phyloP scores from a whole-genome alignment of 192 early-diverging fungal species.

The Coemansia sp. region DNA sequence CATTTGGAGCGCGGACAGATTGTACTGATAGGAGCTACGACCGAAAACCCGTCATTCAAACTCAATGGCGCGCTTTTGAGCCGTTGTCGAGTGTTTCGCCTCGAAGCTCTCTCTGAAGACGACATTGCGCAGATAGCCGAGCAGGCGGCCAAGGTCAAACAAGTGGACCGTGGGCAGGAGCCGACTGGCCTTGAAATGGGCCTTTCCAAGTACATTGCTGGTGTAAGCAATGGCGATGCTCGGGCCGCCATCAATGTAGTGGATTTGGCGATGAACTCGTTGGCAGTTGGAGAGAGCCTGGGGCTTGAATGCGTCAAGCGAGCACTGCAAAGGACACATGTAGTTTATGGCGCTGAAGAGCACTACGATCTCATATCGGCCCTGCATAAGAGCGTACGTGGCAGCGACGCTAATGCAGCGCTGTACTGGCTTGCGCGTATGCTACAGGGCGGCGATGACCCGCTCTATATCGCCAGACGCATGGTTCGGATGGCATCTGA shows the following conservation, averaged over 20 bases:
- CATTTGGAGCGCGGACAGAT: constrained; percentile 76
- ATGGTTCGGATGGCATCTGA: constrained; percentile 83
- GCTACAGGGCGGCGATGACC: constrained; percentile 89
- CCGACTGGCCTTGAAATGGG: constrained; percentile 37
- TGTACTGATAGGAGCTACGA: constrained; percentile 73
- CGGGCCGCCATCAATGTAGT: constrained; percentile 41
- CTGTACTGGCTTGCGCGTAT: constrained; percentile 92
- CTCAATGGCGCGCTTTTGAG: constrained; percentile 81
- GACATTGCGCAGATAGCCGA: constrained; percentile 67
- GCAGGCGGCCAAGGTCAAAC: constrained; percentile 62
- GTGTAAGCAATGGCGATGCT: constrained; percentile 77
- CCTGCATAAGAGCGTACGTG: constrained; percentile 87
- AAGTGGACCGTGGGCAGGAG: constrained; percentile 32
- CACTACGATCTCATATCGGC: constrained; percentile 93
- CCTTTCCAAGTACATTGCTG: constrained; percentile 57
- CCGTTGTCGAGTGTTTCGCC: constrained; percentile 76
- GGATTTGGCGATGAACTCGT: constrained; percentile 43
- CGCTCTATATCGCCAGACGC: constrained; percentile 82
- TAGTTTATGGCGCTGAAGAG: constrained; percentile 86
- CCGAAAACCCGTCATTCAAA: constrained; percentile 85
- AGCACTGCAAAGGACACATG: constrained; percentile 78
- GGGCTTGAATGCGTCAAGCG: constrained; percentile 61
- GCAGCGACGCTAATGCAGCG: constrained; percentile 75
- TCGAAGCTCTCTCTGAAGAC: constrained; percentile 63
- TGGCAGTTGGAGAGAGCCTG: constrained; percentile 26